Base-by-base conservation (phyloP, 352 stramenopile species). In the Globisporangium ultimum region DNA sequence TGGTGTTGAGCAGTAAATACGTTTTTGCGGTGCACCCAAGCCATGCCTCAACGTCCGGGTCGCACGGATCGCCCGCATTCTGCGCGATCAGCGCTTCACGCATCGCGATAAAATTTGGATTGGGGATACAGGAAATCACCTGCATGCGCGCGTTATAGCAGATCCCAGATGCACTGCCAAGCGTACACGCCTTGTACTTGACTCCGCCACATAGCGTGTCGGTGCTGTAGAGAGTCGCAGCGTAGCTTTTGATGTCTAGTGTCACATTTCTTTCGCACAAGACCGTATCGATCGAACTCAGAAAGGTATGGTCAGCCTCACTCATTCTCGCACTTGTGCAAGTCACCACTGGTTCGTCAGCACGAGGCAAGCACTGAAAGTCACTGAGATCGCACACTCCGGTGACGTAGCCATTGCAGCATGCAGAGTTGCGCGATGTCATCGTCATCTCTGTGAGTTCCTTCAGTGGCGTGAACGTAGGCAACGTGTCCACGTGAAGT, bases 61-160 rank as follows among this genome's bases (percentile, higher is more conserved):
- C n/a, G n/a, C n/a, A 41, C 1, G 66, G 65, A 14, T 78, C 58
- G 48, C 73, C 78, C 0, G 47, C 46, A 5, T 48, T 48, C 24
- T 42, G 41, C 24, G 24, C 24, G 61, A 80, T 80, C 32, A 80
- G 62, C 38, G 73, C 46, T 14, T 64, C 56, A 0, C 72, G 67
- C 67, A 75, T 75, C 14, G 56, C 53, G 42, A 79, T 66, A 36
- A 73, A 75, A 21, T 68, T 57, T 6, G 60, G 61, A 14, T 61
- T 67, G 10, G 75, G 63, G 50, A 77, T 61, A 56, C 73, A 83
- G 60, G 78, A 53, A 11, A 84, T 41, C 10, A 80, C 67, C 42
- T 78, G 68, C 71, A 84, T 73, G 1, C 71, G 66, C 4, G 59
- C 62, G 50, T 79, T 80, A 55, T 74, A 77, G 60, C 71, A 80